Base-by-base conservation (phyloP, 2,329 filamentous ascomycete species). In the Lecanosticta acicola region DNA sequence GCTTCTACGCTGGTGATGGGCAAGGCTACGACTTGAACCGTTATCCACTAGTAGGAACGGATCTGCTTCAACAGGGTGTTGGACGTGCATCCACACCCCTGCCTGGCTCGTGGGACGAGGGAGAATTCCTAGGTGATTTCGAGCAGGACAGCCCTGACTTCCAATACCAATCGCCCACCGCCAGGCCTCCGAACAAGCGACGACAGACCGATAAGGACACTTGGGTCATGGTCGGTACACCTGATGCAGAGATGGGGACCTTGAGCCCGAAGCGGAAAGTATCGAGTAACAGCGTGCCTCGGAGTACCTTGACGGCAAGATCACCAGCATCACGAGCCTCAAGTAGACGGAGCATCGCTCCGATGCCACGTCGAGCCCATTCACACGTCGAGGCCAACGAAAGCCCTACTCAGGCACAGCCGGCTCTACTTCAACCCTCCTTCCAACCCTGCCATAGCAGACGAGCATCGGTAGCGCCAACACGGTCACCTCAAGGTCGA, bases 1-100 rank as follows among this genome's bases (percentile, higher is more conserved):
- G 90, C 0, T 96, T 96, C 65, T 83, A 90, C 51, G 88, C 90
- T 10, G 91, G 90, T 5, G 87, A 85, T 2, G 91, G 90, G 7
- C 74, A 73, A 49, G 81, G 80, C 19, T 94, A 90, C 60, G 71
- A 77, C 4, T 69, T 87, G 26, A 51, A 39, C 32, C 37, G 42
- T 13, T 50, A 46, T 10, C 34, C 43, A 14, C 35, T 49, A 3
- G 46, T 54, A 10, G 49, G 51, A 17, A 42, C 45, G 36, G 43
- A 54, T 17, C n/a, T 49, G 48, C 49, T 49, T 54, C 59, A 49
- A 51, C 62, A 48, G n/a, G 58, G 41, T 19, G 39, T 16, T n/a
- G 26, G 54, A 3, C 47, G 61, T 2, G 56, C 60, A 8, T 63
- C 65, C 2, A 73, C 72, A 4, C 71, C 74, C 1, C 56, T 79